Base-by-base conservation (phyloP, 495 filamentous ascomycete genomes). In the Aspergillus homomorphus region DNA sequence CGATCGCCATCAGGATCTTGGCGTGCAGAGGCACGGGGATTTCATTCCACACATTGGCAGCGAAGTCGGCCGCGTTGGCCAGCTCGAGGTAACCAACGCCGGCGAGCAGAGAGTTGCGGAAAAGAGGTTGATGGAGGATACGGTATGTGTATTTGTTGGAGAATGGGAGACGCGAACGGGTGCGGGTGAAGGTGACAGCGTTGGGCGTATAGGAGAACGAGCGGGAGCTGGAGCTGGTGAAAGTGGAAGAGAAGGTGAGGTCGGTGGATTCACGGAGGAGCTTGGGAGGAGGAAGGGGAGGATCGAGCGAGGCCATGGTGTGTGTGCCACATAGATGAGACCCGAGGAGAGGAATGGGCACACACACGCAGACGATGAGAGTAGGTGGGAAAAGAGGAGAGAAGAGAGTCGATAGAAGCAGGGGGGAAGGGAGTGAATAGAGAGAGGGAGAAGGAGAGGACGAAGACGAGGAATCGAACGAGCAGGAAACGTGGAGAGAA, bases 31-130 rank as follows among this genome's bases (percentile, higher is more conserved):
- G 78, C 2, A 80, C 69, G 0, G 79, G 80, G 30, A 72, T 69
- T 22, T 74, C 51, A 45, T 83, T 83, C 78, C 77, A 83, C 7
- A 80, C 76, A 44, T 83, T 83, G 15, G 80, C 79, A 0, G 80
- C 77, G 44, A 83, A 81, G 59, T 83, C 80, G 1, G 72, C 77
- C 0, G 77, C 78, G 51, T 83, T 83, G 44, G 77, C 77, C 16
- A 82, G 69, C 57, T 83, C 80, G 26, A 83, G 71, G 51, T 73
- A 79, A 1, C 77, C 80, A 0, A 80, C 73, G 45, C 75, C 70
- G 0, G 72, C 69, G 19, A 81, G 72, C 1, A 83, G 67, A 51
- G 69, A 78, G 65, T 83, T 83, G 14, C 66, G 67, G 54, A 77
- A 73, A 43, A 75, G 71, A 16, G 65, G 65, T 43, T 71, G 72